Base-by-base conservation (phyloP, 257 asterid species). In the Salvia miltiorrhiza region DNA sequence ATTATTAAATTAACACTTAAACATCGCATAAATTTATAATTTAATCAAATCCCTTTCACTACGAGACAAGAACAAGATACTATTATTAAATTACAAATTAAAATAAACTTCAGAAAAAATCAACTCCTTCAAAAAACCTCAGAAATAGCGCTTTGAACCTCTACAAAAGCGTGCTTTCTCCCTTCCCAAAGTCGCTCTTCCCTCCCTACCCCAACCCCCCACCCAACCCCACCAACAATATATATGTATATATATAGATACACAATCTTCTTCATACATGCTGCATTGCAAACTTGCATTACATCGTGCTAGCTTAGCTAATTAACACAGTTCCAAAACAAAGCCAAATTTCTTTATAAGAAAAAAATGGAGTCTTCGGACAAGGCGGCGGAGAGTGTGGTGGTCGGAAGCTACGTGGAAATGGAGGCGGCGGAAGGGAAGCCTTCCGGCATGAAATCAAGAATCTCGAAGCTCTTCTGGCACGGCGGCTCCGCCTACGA, bases 401-500 rank as follows among this genome's bases (percentile, higher is more conserved):
- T 88, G 8, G 95, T 63, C 0, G 96, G 96, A 16, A 90, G 79
- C 28, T 90, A 88, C 11, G 96, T 88, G 0, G 95, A 88, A 54
- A 90, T 90, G 96, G 96, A 88, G 66, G 67, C 73, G 0, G 95
- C 73, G 0, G 95, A 85, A 67, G 90, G 97, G 2, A 85, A 88
- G 65, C 58, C 73, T 13, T 67, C 60, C 11, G 84, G 70, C 70
- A 63, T 85, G 21, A 88, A 88, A 63, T 59, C 95, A 0, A 83
- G 73, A 74, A 63, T 90, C 1, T 88, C 95, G 0, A 82, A 83
- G 69, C 75, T 91, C 4, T 84, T 91, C 62, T 92, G 97, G 97
- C 95, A 89, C 59, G 97, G 97, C 30, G 97, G 97, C 59, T 92
- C 97, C 12, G 85, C 83, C n/a, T 92, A 89, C 67, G 97, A 92